Base-by-base conservation (phyloP, 2,329 filamentous ascomycete genomes). In the Penicillium sp. region DNA sequence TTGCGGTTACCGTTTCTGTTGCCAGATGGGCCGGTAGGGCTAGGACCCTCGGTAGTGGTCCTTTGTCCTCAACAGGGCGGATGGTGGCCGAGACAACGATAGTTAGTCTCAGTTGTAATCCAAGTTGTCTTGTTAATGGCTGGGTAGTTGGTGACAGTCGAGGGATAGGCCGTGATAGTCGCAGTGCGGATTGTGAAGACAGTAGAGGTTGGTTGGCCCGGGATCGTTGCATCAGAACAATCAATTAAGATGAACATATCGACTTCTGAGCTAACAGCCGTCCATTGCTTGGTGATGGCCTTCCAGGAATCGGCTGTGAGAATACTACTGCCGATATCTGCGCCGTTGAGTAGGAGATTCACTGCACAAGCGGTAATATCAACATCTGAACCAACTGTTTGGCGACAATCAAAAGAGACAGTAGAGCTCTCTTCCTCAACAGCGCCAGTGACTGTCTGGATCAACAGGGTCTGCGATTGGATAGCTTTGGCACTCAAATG, bases 91-190 rank as follows among this genome's bases (percentile, higher is more conserved):
- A 63, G 41, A 64, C 44, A 17, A 61, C 26, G 22, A 66, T 46
- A 9, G 57, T 63, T 46, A 9, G 57, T 63, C 38, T 63, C 64
- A 2, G 65, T 67, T 38, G 56, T 65, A 28, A 38, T 35, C 17
- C 41, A 53, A 7, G 57, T 57, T 19, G 54, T 59, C 37, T 58
- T 57, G 12, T 53, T 44, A 14, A 46, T 50, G 11, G 56, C 56
- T 37, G 66, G 66, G 43, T 66, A 70, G 41, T 69, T 33, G 1
- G 66, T 65, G 0, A 69, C 59, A 14, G 57, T 61, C 5, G 67
- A 54, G 3, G 63, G 60, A 28, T 66, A 69, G 9, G 53, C 50
- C 6, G 64, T 69, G 46, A 67, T 55, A 5, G 66, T 69, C 35
- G 64, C 58, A 11, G 57, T 56, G 6, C 45, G 55, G 11, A 61